Percentiles rank a stretch among this genome's conserved stretches.
These are phyloP conservation scores for Euphorbia schlechtendalii DNA, from an alignment of 441 rosid genomes.

Conservation along the genomic window DNA sequence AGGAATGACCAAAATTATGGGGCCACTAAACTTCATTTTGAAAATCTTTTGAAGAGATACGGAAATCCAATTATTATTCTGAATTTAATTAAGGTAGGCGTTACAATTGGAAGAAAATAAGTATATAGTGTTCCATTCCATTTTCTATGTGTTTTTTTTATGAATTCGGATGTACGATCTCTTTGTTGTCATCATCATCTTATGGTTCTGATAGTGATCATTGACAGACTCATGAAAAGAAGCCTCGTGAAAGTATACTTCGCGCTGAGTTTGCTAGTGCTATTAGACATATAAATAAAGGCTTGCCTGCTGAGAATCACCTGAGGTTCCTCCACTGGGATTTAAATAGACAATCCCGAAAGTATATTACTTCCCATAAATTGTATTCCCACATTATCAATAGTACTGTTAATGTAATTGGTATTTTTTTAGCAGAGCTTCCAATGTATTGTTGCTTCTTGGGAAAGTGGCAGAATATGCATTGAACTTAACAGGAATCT, in stretches of 20 bases:
- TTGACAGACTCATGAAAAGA: constrained; percentile 78
- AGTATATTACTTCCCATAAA: constrained; percentile 37
- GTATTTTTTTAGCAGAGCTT: constrained; percentile 42
- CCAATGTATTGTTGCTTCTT: constrained; percentile 70
- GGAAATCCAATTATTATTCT: constrained; percentile 92
- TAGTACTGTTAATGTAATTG: neutral
- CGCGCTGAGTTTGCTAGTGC: constrained; percentile 92
- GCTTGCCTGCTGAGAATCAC: constrained; percentile 62
- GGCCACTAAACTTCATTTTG: constrained; percentile 93
- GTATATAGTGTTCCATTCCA: neutral
- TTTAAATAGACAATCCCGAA: constrained; percentile 70
- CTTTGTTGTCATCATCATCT: neutral
- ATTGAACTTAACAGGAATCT: constrained; percentile 70
- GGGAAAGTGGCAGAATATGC: constrained; percentile 82
- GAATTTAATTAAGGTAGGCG: constrained; percentile 85
- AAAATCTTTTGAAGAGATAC: constrained; percentile 87
- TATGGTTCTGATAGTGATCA: constrained; percentile 17
- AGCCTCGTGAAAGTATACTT: constrained; percentile 90
- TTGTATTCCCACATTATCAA: neutral
- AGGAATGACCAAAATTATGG: constrained; percentile 77
- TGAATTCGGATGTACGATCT: neutral
- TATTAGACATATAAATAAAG: constrained; percentile 77
- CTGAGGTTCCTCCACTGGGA: constrained; percentile 89
- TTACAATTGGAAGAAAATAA: constrained; percentile 8
- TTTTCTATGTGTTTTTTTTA: neutral